Percentiles rank a stretch among this genome's conserved stretches.
These are phyloP conservation scores for Sutorius australiensis DNA, from an alignment of 768 basidiomycete genomes.

Conservation along the genomic window DNA sequence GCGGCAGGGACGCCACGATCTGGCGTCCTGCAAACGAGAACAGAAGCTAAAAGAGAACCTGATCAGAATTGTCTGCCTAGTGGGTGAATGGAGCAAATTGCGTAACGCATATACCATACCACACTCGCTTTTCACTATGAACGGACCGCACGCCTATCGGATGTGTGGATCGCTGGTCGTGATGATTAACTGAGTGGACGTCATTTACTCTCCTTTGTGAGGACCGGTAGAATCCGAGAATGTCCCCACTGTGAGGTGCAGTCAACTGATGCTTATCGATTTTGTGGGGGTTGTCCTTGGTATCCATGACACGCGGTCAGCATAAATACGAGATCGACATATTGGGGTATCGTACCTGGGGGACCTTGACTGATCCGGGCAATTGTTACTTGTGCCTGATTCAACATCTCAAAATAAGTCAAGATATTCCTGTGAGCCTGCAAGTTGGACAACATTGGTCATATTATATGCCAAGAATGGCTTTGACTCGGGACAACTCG, in stretches of 20 bases:
- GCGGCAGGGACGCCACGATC: slow-evolving; percentile 7
- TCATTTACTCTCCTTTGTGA: neutral
- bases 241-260: neutral
- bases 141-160: neutral
- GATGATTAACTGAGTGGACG: neutral
- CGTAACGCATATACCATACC: slow-evolving; percentile 11
- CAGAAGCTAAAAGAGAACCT: slow-evolving; percentile 11
- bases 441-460: neutral
- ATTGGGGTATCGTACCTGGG: slow-evolving; percentile 11
- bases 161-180: slow-evolving; percentile 1
- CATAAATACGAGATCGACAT: slow-evolving; percentile 3
- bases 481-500: neutral
- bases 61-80: slow-evolving; percentile 9
- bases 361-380: slow-evolving; percentile 1
- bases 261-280: neutral
- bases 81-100: slow-evolving; percentile 11
- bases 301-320: slow-evolving; percentile 1
- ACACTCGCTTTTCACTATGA: slow-evolving; percentile 8
- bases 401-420: neutral
- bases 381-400: slow-evolving; percentile 4
- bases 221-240: neutral
- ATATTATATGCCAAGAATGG: neutral
- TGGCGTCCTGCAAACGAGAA: slow-evolving; percentile 6
- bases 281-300: neutral
- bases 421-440: neutral